Conservation (phyloP, 106 monocot species). For the Apostasia shenzhenica region DNA sequence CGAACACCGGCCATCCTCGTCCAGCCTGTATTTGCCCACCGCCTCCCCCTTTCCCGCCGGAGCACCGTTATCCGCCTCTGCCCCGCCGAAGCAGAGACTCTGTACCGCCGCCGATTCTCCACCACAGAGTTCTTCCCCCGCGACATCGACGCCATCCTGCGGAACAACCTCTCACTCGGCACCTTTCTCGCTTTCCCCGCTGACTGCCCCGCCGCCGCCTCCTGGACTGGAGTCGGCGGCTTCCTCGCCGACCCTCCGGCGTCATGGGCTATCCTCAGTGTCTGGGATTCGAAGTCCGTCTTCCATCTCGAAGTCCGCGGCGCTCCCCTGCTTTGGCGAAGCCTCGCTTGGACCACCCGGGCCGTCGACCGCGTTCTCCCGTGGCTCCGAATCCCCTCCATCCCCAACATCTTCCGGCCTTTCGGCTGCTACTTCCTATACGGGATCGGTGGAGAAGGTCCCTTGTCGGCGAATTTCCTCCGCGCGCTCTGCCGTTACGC, state of each 20-base stretch:
- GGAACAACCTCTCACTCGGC: constrained; percentile 40
- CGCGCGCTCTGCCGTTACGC: constrained; percentile 26
- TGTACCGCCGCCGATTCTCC: constrained; percentile 40
- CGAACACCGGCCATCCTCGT: constrained; percentile 62
- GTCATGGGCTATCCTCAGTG: constrained; percentile 58
- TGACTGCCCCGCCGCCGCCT: background rate
- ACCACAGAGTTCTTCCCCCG: constrained; percentile 55
- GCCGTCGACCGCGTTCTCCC: constrained; percentile 35
- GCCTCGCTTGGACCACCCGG: constrained; percentile 26
- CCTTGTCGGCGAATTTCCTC: constrained; percentile 9
- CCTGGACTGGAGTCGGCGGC: constrained; percentile 9
- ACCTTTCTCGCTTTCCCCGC: constrained; percentile 29
- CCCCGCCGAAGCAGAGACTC: constrained; percentile 29
- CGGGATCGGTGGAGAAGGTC: constrained; percentile 42
- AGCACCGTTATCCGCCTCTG: constrained; percentile 21
- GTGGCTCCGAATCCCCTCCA: constrained; percentile 52
- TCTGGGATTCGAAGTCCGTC: constrained; percentile 53
- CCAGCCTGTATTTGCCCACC: constrained; percentile 69
- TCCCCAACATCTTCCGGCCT: constrained; percentile 52
- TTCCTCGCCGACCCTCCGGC: constrained; percentile 40
- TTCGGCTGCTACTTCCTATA: constrained; percentile 59
- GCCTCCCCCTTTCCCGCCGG: constrained; percentile 15
- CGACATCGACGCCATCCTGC: constrained; percentile 51
- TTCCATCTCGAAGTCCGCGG: constrained; percentile 54
- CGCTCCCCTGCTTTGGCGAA: constrained; percentile 17